Base-by-base conservation (phyloP, 177 flowering plant genomes). In the Vitis hybrid region DNA sequence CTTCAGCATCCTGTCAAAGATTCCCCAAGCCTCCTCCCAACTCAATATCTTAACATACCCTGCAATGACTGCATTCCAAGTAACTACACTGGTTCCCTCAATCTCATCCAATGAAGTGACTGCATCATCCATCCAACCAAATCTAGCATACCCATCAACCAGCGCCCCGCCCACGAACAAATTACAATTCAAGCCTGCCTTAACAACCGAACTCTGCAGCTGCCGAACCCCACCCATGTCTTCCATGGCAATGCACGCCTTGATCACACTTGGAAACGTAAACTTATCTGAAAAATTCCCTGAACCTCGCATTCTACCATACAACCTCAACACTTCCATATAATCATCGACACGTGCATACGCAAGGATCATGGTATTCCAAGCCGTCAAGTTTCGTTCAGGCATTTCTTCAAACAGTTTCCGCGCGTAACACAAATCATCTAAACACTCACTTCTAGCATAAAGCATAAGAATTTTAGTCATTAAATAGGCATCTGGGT, bases 341-440 rank as follows among this genome's bases (percentile, higher is more conserved):
- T 75, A 65, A 35, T 72, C 72, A 19, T 64, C 73, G 32, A 60
- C 40, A 11, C 67, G 56, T 16, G 74, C 66, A 49, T 77, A 72
- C 55, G 62, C 76, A 60, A 75, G 73, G 10, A 78, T 74, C 79
- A 77, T 75, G 51, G 79, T 78, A 57, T 80, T 78, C 83, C 83
- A 77, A 50, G 79, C 15, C 30, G 78, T 75, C 16, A 71, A 60
- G 63, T 75, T 78, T 54, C 74, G 56, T 2, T 66, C 61, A 14
- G 50, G 15, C 78, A 77, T 80, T 66, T 77, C 68, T 16, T 72
- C 81, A 61, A 78, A 78, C 71, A 78, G 40, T 2, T 64, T 56
- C 14, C 79, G 65, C 8, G 81, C 79, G 13, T 35, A 13, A 24
- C 52, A 21, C 56, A 72, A 66, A 30, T 76, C 75, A 0, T 56